These are phyloP conservation scores for Groenewaldozyma sp. DNA, from an alignment of 1,139 yeast species.

Conservation along the genomic window DNA sequence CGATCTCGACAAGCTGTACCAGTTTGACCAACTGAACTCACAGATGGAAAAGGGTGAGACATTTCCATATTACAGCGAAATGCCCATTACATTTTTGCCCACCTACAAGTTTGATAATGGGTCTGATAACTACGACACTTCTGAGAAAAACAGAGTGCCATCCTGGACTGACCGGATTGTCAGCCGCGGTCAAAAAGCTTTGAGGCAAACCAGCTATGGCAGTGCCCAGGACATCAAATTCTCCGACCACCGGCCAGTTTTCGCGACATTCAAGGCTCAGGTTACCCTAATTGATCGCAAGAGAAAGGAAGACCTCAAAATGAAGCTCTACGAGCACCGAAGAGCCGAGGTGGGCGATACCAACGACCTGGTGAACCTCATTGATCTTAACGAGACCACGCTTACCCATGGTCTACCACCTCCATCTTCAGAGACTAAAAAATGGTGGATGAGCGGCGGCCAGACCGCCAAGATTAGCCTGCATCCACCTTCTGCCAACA, in stretches of 20 bases:
- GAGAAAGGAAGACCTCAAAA: slow-evolving; percentile 47
- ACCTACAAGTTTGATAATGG: slow-evolving; percentile 93
- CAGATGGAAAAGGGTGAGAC: slow-evolving; percentile 84
- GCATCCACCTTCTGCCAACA: slow-evolving; percentile 32
- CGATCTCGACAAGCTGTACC: slow-evolving; percentile 44
- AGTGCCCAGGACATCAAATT: slow-evolving; percentile 50
- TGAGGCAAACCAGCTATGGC: slow-evolving; percentile 59
- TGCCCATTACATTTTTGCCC: slow-evolving; percentile 69
- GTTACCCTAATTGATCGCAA: slow-evolving; percentile 64
- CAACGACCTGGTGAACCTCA: slow-evolving; percentile 25
- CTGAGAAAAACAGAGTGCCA: slow-evolving; percentile 87
- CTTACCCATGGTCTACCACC: slow-evolving; percentile 54
- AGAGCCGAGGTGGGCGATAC: slow-evolving; percentile 32
- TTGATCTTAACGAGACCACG: slow-evolving; percentile 29
- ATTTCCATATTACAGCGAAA: slow-evolving; percentile 78
- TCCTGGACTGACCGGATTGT: slow-evolving; percentile 93
- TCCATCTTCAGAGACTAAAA: slow-evolving; percentile 70
- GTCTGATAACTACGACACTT: slow-evolving; percentile 71
- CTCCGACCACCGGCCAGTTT: slow-evolving; percentile 93
- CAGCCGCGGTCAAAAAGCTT: slow-evolving; percentile 36
- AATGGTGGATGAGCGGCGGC: slow-evolving; percentile 91
- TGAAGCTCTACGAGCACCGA: slow-evolving; percentile 44
- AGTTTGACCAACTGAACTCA: slow-evolving; percentile 68
- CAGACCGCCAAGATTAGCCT: slow-evolving; percentile 57
- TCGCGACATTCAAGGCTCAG: slow-evolving; percentile 59